These are phyloP conservation scores for Marchantia paleacea DNA, from an alignment of 225 moss, liverwort and hornwort species.

Conservation along the genomic window DNA sequence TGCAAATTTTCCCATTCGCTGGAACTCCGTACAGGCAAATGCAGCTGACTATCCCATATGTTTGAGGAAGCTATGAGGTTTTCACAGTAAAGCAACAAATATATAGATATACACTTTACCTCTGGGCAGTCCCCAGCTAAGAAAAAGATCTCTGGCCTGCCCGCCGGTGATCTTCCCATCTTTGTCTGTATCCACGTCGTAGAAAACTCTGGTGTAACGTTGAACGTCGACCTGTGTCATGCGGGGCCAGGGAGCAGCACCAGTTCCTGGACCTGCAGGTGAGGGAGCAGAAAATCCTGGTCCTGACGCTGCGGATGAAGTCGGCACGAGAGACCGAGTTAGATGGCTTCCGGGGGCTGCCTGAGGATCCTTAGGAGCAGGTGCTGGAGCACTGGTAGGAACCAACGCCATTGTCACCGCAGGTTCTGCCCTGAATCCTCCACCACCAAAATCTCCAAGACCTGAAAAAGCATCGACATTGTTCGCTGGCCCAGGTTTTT, in stretches of 20 bases:
- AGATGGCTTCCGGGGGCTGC: conserved; percentile 38
- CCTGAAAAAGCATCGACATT: conserved; percentile 53
- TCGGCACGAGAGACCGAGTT: conserved; percentile 32
- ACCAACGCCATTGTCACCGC: conserved; percentile 45
- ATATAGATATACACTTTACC: conserved; percentile 34
- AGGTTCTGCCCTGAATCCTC: conserved; percentile 49
- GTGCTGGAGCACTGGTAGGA: conserved; percentile 39
- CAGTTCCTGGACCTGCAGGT: conserved; percentile 39
- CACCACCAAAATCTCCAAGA: conserved; percentile 49
- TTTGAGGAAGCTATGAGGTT: neutral
- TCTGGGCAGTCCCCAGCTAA: conserved; percentile 90
- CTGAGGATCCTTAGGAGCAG: conserved; percentile 30
- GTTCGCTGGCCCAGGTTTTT: conserved; percentile 41
- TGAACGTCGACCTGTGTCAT: conserved; percentile 80
- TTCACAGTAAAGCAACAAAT: neutral
- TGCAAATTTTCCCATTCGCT: neutral
- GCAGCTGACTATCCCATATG: neutral
- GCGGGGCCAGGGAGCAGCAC: conserved; percentile 73
- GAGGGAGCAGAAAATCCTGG: conserved; percentile 44
- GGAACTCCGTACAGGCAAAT: neutral
- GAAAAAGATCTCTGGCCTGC: conserved; percentile 84
- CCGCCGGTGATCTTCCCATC: conserved; percentile 91
- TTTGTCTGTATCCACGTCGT: conserved; percentile 80
- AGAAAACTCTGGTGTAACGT: conserved; percentile 79
- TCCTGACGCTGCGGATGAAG: conserved; percentile 36